These are phyloP conservation scores for Phragmites australis DNA, from an alignment of 176 grass and related monocot genomes.

Conservation along the genomic window DNA sequence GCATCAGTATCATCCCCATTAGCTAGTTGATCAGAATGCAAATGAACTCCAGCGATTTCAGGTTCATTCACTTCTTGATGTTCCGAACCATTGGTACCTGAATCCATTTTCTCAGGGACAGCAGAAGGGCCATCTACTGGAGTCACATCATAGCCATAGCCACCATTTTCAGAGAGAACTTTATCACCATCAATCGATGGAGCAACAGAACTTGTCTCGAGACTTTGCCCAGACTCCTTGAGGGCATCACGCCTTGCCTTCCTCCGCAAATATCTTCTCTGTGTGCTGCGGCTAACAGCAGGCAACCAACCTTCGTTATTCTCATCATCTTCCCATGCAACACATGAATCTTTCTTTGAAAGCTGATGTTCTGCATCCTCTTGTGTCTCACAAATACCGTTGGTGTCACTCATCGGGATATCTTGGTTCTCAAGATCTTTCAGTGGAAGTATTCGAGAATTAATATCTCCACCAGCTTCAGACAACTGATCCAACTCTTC, in stretches of 20 bases:
- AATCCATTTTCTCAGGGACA: constrained; percentile 23
- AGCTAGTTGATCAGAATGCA: constrained; percentile 21
- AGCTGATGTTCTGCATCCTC: constrained; percentile 27
- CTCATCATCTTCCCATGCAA: constrained; percentile 72
- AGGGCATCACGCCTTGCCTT: constrained; percentile 72
- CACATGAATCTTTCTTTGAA: constrained; percentile 48
- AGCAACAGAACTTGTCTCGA: constrained; percentile 40
- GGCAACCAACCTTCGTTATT: constrained; percentile 72
- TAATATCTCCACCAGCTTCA: constrained; percentile 35
- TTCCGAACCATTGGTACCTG: constrained; percentile 14
- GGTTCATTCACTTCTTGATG: constrained; percentile 36
- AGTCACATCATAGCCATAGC: constrained; percentile 6
- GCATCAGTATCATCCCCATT: constrained; percentile 30
- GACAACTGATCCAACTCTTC: constrained; percentile 78
- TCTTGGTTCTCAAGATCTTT: constrained; percentile 73
- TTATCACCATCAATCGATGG: constrained; percentile 40
- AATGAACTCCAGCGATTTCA: constrained; percentile 33
- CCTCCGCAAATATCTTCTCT: constrained; percentile 86
- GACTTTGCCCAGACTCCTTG: constrained; percentile 44
- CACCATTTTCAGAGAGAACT: constrained; percentile 28
- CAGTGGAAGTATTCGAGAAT: constrained; percentile 76
- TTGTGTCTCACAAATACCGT: constrained; percentile 36
- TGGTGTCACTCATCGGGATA: constrained; percentile 33
- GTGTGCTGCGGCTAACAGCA: constrained; percentile 88
- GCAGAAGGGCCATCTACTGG: constrained; percentile 10